These are phyloP conservation scores for Fusarium veterinarium DNA, from an alignment of 2,329 filamentous ascomycete species.

Conservation along the genomic window DNA sequence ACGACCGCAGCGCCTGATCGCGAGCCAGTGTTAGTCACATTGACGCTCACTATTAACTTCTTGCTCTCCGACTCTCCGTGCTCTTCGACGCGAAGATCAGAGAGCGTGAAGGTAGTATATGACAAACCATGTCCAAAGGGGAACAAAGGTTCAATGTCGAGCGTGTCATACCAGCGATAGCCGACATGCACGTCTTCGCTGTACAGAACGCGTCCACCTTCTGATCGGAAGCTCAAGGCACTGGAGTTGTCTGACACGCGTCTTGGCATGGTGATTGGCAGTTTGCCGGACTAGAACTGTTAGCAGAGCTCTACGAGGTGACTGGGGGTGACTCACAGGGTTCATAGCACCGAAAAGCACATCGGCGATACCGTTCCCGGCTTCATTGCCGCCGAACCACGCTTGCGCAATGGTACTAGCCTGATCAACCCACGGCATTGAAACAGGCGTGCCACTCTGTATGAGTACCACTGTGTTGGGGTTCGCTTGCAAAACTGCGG, in stretches of 20 bases:
- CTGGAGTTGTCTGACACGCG: not conserved
- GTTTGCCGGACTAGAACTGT: not conserved
- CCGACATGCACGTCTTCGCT: conserved; percentile 10
- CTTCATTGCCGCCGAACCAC: conserved; percentile 5
- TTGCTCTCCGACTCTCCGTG: rapidly evolving
- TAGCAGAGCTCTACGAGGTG: rapidly evolving
- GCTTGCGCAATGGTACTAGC: not conserved
- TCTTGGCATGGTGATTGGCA: not conserved
- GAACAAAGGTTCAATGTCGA: not conserved
- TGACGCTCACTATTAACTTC: not conserved
- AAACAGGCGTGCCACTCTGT: not conserved
- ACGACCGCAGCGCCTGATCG: not conserved
- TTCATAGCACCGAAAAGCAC: not conserved
- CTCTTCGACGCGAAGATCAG: rapidly evolving
- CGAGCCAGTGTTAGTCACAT: not conserved
- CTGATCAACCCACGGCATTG: not conserved
- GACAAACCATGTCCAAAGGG: not conserved
- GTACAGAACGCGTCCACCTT: not conserved
- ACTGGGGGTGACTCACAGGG: not conserved
- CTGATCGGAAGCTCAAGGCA: not conserved
- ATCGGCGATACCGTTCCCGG: not conserved
- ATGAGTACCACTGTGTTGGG: not conserved
- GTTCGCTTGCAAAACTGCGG: not conserved
- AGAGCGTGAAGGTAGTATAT: not conserved
- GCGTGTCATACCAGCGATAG: conserved; percentile 7